Evolutionary conservation across 306 rosid genomes (phyloP).

Genomic region (Aeschynomene evenia): DNA sequence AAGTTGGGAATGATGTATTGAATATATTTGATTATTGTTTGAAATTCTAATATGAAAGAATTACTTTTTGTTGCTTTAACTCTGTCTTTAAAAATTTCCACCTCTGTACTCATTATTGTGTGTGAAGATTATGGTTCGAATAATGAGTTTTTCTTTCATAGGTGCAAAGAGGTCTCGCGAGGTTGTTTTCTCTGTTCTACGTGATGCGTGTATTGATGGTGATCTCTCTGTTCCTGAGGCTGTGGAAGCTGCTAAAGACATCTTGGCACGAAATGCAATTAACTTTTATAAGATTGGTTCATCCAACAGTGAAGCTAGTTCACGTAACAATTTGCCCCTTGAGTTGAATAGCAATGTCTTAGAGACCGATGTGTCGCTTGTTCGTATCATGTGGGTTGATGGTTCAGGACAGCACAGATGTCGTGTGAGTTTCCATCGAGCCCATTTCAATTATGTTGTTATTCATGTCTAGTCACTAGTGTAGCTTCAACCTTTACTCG

Average conservation of each 20-base stretch:
- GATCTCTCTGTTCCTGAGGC: constrained; percentile 82
- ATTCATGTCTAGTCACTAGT: constrained; percentile 11
- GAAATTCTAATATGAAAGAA: too few relatives aligned
- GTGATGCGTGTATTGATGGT: constrained; percentile 70
- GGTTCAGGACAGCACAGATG: constrained; percentile 89
- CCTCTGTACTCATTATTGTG: too few relatives aligned
- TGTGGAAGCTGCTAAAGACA: constrained; percentile 71
- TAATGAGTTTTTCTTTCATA: constrained; percentile 36
- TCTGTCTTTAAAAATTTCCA: too few relatives aligned
- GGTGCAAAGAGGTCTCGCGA: constrained; percentile 86
- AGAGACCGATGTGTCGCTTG: constrained; percentile 49
- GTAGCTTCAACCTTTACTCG: constrained; percentile 9
- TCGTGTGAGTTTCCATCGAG: constrained; percentile 59
- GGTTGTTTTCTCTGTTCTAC: constrained; percentile 69
- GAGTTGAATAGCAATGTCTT: constrained; percentile 34
- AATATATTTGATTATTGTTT: too few relatives aligned
- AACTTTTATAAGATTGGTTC: constrained; percentile 60
- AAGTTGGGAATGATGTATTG: too few relatives aligned
- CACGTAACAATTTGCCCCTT: constrained; percentile 29
- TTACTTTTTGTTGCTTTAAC: too few relatives aligned
- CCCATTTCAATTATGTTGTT: background rate
- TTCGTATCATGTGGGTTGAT: constrained; percentile 87
- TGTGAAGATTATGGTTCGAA: too few relatives aligned
- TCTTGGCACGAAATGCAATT: constrained; percentile 69
- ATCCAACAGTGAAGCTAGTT: constrained; percentile 23